Conservation (phyloP, 2,329 filamentous ascomycete species). For the Passalora sequoiae region DNA sequence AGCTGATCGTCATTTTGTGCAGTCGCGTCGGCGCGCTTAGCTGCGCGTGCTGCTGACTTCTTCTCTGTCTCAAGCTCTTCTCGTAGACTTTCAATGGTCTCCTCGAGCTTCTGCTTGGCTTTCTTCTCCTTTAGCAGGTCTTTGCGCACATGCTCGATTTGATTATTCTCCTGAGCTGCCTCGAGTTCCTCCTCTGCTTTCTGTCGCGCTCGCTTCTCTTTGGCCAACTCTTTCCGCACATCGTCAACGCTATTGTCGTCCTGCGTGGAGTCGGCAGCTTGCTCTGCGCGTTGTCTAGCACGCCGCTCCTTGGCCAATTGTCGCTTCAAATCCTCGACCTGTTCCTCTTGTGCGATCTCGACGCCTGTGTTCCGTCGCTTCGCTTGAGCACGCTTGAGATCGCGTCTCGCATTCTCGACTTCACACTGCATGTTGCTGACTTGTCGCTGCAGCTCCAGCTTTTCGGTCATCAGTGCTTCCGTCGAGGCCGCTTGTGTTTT, state of each 20-base stretch:
- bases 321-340: slow-evolving; percentile 44
- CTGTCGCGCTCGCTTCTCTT: slow-evolving; percentile 31
- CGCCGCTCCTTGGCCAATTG: slow-evolving; percentile 44
- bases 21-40: slow-evolving; percentile 40
- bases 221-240: slow-evolving; percentile 30
- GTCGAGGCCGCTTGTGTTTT: slow-evolving; percentile 56
- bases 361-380: slow-evolving; percentile 48
- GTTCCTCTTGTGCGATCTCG: slow-evolving; percentile 40
- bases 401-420: slow-evolving; percentile 74
- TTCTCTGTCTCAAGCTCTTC: slow-evolving; percentile 33
- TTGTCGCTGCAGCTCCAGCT: slow-evolving; percentile 72
- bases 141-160: slow-evolving; percentile 31
- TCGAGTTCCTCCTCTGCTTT: slow-evolving; percentile 34
- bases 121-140: slow-evolving; percentile 33
- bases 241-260: slow-evolving; percentile 31
- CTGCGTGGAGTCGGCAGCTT: slow-evolving; percentile 31
- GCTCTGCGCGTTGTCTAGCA: slow-evolving; percentile 40
- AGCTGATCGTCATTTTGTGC: slow-evolving; percentile 39
- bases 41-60: slow-evolving; percentile 35
- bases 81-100: slow-evolving; percentile 32
- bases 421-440: slow-evolving; percentile 72
- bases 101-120: slow-evolving; percentile 32
- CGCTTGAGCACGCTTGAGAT: slow-evolving; percentile 53
- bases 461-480: slow-evolving; percentile 68
- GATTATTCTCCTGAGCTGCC: slow-evolving; percentile 35